Evolutionary conservation across 192 early-diverging fungal species (phyloP).

Genomic region (Umbelopsis ramanniana): DNA sequence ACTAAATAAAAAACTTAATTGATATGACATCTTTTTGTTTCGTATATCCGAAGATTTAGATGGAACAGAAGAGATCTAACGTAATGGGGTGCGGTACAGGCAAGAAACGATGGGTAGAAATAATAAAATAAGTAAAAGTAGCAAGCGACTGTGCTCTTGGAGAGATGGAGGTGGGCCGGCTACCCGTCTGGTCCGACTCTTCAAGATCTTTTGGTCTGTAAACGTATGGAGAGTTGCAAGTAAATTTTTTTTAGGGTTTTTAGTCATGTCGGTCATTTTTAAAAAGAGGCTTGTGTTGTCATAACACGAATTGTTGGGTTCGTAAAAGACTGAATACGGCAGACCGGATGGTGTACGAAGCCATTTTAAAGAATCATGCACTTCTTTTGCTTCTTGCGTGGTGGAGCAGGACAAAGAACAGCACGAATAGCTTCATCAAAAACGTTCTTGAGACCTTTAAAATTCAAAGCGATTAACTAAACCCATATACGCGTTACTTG

Average conservation of each 20-base stretch:
- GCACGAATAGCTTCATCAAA: slow-evolving; percentile 99
- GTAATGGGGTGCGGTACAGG: not conserved
- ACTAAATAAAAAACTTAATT: slow-evolving; percentile 2
- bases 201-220: not conserved
- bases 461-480: not conserved
- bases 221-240: not conserved
- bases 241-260: slow-evolving; percentile 1
- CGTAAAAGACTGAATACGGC: not conserved
- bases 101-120: not conserved
- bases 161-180: not conserved
- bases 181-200: slow-evolving; percentile 12
- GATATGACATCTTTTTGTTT: not conserved
- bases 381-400: slow-evolving; percentile 68
- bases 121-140: slow-evolving; percentile 2
- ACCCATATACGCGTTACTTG: not conserved
- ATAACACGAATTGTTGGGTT: not conserved
- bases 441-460: slow-evolving; percentile 80
- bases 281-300: not conserved
- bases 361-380: slow-evolving; percentile 75
- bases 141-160: not conserved
- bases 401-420: slow-evolving; percentile 77
- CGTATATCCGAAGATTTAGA: slow-evolving; percentile 3
- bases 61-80: slow-evolving; percentile 9
- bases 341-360: not conserved
- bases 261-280: not conserved